A percentile compares a stretch with the other conserved stretches of the same genome.
phyloP scores from a whole-genome alignment of 352 stramenopile species.

The Globisporangium nagaii region DNA sequence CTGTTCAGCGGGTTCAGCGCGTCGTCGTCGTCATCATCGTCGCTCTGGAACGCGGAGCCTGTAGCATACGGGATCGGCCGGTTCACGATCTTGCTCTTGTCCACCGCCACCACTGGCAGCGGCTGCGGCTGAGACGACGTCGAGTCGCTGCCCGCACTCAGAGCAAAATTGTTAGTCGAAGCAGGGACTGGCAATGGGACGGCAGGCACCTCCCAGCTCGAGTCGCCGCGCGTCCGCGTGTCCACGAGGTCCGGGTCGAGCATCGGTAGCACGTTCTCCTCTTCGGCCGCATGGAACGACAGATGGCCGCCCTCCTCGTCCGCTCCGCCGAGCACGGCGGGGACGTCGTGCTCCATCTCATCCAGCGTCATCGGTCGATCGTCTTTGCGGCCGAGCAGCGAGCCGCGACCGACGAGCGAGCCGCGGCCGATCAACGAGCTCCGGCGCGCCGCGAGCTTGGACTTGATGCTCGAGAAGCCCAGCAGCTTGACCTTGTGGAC shows the following conservation, averaged over 20 bases:
- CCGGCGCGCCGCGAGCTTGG: constrained; percentile 3
- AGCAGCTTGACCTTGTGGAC: constrained; percentile 10
- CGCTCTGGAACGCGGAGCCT: constrained; percentile 1
- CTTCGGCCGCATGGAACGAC: not conserved
- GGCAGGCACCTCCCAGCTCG: constrained; percentile 27
- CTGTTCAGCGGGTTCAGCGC: constrained; percentile 35
- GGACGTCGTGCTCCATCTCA: constrained; percentile 8
- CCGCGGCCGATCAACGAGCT: constrained; percentile 12
- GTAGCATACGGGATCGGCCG: constrained; percentile 7
- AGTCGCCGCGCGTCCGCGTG: constrained; percentile 23
- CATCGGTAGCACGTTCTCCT: constrained; percentile 26
- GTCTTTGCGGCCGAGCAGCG: constrained; percentile 13
- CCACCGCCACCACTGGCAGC: not conserved
- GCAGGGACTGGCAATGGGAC: not conserved
- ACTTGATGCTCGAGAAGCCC: constrained; percentile 11
- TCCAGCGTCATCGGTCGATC: constrained; percentile 8
- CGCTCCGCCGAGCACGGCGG: constrained; percentile 5
- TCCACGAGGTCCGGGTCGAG: constrained; percentile 27
- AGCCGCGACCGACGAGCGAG: constrained; percentile 5
- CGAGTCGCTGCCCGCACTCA: not conserved
- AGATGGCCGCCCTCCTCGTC: not conserved
- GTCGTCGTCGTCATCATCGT: constrained; percentile 41
- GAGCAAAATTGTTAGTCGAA: not conserved
- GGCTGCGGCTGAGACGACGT: not conserved
- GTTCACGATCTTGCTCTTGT: constrained; percentile 15